Evolutionary conservation across 2,329 filamentous ascomycete species (phyloP).

Genomic region (Paecilomyces sp.): DNA sequence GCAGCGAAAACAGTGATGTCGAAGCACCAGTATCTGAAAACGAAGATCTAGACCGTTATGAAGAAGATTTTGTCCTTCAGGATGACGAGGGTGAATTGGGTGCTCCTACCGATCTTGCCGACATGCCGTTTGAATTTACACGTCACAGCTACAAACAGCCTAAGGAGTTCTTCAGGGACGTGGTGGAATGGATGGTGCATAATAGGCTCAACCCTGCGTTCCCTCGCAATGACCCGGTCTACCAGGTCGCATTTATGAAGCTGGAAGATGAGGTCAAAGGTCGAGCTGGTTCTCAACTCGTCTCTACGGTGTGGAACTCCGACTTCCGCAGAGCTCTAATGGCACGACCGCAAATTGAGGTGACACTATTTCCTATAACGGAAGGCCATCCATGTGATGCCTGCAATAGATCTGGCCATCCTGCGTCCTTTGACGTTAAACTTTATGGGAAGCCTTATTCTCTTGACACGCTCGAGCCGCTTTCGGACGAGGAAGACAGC

Average conservation of each 20-base stretch:
- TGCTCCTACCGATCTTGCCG: conserved; percentile 43
- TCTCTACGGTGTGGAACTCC: conserved; percentile 62
- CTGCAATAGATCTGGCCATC: conserved; percentile 63
- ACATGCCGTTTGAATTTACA: conserved; percentile 64
- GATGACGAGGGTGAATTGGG: conserved; percentile 55
- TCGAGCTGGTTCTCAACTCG: conserved; percentile 63
- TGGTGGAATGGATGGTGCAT: conserved; percentile 74
- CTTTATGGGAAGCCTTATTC: conserved; percentile 63
- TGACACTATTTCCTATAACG: conserved; percentile 38
- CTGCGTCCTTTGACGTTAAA: conserved; percentile 56
- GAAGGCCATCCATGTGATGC: conserved; percentile 55
- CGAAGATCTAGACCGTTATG: conserved; percentile 48
- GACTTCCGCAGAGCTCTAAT: conserved; percentile 61
- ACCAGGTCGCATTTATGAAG: conserved; percentile 61
- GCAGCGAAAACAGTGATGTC: conserved; percentile 20
- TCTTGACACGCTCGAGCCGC: conserved; percentile 56
- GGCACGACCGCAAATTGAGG: conserved; percentile 56
- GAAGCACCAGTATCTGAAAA: conserved; percentile 19
- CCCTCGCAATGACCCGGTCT: conserved; percentile 55
- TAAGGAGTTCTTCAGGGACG: conserved; percentile 65
- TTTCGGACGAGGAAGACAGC: conserved; percentile 43
- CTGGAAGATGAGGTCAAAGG: conserved; percentile 64
- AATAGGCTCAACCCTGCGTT: conserved; percentile 70
- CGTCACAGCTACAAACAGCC: conserved; percentile 58
- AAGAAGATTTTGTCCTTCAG: conserved; percentile 59